A percentile compares a stretch with the other conserved stretches of the same genome.
Evolutionary conservation across 106 monocot species (phyloP).

Genomic region (Dendrobium officinale): DNA sequence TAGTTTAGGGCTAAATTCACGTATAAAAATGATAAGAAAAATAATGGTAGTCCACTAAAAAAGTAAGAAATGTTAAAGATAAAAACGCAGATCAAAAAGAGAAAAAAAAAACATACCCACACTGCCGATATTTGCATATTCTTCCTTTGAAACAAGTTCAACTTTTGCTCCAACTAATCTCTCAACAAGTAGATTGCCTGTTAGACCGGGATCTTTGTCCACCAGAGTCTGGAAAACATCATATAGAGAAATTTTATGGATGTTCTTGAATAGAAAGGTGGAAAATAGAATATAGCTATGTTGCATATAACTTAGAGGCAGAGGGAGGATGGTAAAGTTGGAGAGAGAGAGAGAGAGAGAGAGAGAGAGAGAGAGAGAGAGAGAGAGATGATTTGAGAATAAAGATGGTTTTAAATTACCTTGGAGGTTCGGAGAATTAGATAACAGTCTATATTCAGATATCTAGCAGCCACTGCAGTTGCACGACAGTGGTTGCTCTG

Average conservation of each 20-base stretch:
- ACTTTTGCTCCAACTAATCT: constrained; percentile 88
- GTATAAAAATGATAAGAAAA: background rate
- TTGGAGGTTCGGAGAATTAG: constrained; percentile 93
- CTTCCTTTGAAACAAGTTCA: constrained; percentile 95
- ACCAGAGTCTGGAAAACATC: constrained; percentile 41
- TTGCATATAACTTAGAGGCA: background rate
- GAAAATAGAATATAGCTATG: background rate
- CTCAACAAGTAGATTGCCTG: constrained; percentile 92
- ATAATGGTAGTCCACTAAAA: background rate
- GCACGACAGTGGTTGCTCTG: constrained; percentile 99
- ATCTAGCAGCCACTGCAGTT: constrained; percentile 90
- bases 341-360: background rate
- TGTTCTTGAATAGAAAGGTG: background rate
- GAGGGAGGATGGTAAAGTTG: background rate
- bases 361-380: background rate
- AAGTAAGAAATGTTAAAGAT: background rate
- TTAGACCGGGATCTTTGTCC: constrained; percentile 87
- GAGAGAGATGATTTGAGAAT: background rate
- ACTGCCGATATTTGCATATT: constrained; percentile 87
- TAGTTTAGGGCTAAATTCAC: background rate
- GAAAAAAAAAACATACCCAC: constrained; percentile 52
- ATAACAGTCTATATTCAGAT: constrained; percentile 86
- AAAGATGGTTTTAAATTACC: constrained; percentile 29
- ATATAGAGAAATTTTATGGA: background rate
- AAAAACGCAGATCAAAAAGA: background rate